Conservation (phyloP, 345 rosid species). For the Gossypium thurberi region DNA sequence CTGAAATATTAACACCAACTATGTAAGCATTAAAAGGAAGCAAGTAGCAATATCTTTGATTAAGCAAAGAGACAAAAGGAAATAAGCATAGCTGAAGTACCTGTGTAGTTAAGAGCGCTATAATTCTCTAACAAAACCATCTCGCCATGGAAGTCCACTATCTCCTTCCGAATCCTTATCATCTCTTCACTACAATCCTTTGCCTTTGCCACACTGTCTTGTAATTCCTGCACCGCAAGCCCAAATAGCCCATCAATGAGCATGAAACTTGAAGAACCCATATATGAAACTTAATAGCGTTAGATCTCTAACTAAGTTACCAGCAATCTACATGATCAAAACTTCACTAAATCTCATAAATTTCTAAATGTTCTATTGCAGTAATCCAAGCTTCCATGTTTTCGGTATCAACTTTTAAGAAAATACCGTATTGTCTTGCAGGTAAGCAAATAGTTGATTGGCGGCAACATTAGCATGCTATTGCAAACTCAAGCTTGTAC, state of each 20-base stretch:
- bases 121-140: conserved; percentile 94
- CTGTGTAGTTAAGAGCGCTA: conserved; percentile 94
- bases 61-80: not conserved
- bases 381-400: not conserved
- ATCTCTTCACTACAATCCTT: conserved; percentile 50
- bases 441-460: not conserved
- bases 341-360: not conserved
- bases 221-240: conserved; percentile 51
- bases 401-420: not conserved
- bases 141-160: conserved; percentile 90
- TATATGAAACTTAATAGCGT: not conserved
- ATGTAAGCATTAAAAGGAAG: not conserved
- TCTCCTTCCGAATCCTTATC: conserved; percentile 65
- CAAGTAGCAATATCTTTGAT: not conserved
- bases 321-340: not conserved
- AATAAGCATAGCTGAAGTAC: conserved; percentile 24
- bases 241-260: not conserved
- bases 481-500: not conserved
- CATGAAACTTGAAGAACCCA: not conserved
- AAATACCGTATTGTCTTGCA: too few relatives aligned
- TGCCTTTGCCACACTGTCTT: conserved; percentile 59
- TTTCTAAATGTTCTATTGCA: not conserved
- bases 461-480: not conserved
- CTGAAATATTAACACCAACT: not conserved
- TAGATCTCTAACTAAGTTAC: not conserved